Evolutionary conservation across 2,329 filamentous ascomycete species (phyloP).

Genomic region (Aspergillus brunneoviolaceus): DNA sequence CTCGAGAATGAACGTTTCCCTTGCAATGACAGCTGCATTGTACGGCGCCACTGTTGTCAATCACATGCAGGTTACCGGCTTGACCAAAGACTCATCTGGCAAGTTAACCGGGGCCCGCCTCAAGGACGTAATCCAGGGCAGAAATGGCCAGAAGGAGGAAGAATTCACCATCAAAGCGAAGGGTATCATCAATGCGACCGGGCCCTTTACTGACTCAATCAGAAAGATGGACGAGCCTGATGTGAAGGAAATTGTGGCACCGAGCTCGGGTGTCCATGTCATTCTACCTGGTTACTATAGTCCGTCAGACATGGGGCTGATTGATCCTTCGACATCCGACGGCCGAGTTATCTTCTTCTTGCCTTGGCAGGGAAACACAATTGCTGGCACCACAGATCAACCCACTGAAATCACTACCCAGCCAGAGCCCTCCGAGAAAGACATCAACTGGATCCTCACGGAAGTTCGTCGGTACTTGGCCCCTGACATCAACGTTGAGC

Average conservation of each 20-base stretch:
- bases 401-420: slow-evolving; percentile 70
- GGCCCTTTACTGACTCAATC: slow-evolving; percentile 82
- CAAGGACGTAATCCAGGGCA: slow-evolving; percentile 67
- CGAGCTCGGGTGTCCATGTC: slow-evolving; percentile 81
- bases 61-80: slow-evolving; percentile 74
- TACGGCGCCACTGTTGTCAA: slow-evolving; percentile 82
- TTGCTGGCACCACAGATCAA: slow-evolving; percentile 83
- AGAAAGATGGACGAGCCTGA: slow-evolving; percentile 77
- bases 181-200: slow-evolving; percentile 84
- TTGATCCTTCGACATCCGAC: slow-evolving; percentile 83
- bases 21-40: slow-evolving; percentile 84
- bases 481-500: slow-evolving; percentile 79
- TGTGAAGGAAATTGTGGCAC: slow-evolving; percentile 76
- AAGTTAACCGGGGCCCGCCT: slow-evolving; percentile 71
- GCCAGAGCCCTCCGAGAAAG: slow-evolving; percentile 75
- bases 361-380: slow-evolving; percentile 90
- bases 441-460: slow-evolving; percentile 83
- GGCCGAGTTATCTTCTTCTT: slow-evolving; percentile 91
- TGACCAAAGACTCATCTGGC: slow-evolving; percentile 73
- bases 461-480: slow-evolving; percentile 81
- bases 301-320: slow-evolving; percentile 80
- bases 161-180: slow-evolving; percentile 73
- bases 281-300: slow-evolving; percentile 85
- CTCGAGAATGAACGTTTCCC: slow-evolving; percentile 85
- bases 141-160: slow-evolving; percentile 60